Evolutionary conservation across 2,329 filamentous ascomycete species (phyloP), one percentile per base, ranked within the genome.

Genomic region (Botrytis medusae): DNA sequence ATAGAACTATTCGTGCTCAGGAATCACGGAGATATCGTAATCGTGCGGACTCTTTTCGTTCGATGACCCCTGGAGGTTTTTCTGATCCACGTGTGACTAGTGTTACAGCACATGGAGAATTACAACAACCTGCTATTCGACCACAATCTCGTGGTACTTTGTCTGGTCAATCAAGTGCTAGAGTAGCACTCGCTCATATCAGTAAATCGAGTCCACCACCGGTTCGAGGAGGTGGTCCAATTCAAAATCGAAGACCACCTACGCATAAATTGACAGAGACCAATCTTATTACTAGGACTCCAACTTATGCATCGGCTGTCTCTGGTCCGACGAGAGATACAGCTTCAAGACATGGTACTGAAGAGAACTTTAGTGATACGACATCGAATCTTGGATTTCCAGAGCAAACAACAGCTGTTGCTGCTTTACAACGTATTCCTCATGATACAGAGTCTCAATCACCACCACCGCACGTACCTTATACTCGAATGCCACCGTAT

Each of bases 21-120:
- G 80, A 83, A 67, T 79, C 78, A 32, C 80, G 81, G 61, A 82
- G 84, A 25, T 85, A 86, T 68, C 83, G 81, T 65, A 84, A 86
- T 72, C 82, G 80, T 20, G 83, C 82, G 18, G 84, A 85, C 7
- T 80, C 85, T 5, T 87, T 83, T 83, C 81, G 86, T 74, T 82
- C 84, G 8, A 76, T 81, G 2, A 76, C 79, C 83, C 74, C 76
- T 3, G 40, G 37, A 22, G 40, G 37, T 14, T 16, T 46, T 18
- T 73, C 76, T 34, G 77, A 79, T 70, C 79, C 76, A 62, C 71
- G 77, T 72, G 32, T 79, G 74, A 79, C 72, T 44, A 74, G 74
- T 40, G 78, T 79, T 42, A 75, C 64, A 9, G 80, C 76, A n/a
- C 65, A 77, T 54, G 80, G 79, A 1, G 76, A 76, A 40, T 32